phyloP scores from a whole-genome alignment of 1,284 basidiomycete genomes.

The Puccinia sorghi region DNA sequence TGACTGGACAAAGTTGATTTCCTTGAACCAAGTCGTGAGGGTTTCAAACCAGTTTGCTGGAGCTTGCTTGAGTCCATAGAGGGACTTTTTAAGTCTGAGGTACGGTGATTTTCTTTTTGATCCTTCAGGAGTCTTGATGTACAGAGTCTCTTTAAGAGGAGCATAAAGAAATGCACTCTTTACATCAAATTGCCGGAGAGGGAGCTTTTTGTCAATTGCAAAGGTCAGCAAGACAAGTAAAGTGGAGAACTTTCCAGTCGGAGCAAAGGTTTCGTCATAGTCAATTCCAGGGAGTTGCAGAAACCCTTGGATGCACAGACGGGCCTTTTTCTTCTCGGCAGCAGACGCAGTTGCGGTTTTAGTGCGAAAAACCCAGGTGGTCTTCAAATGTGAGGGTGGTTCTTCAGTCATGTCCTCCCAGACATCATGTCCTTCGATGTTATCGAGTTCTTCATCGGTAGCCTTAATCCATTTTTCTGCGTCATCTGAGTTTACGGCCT shows the following conservation, averaged over 20 bases:
- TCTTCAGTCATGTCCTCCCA: neutral
- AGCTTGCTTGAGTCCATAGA: conserved; percentile 5
- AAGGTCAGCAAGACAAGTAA: conserved; percentile 59
- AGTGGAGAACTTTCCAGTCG: conserved; percentile 59
- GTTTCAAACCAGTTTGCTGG: neutral
- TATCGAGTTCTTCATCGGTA: neutral
- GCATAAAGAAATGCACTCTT: conserved; percentile 61
- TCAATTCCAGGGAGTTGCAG: conserved; percentile 60
- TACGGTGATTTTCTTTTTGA: neutral
- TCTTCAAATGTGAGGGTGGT: conserved; percentile 52
- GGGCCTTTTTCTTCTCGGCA: conserved; percentile 59
- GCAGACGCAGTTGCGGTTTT: conserved; percentile 59
- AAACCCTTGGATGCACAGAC: conserved; percentile 62
- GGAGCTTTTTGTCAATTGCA: conserved; percentile 57
- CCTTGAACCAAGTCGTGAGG: neutral
- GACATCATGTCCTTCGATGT: neutral
- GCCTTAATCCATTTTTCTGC: neutral
- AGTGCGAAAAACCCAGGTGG: conserved; percentile 59
- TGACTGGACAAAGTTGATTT: neutral
- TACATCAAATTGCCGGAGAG: conserved; percentile 61
- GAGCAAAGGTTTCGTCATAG: conserved; percentile 61
- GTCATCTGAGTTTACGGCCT: neutral
- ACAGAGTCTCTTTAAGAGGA: conserved; percentile 60
- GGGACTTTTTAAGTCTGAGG: neutral
- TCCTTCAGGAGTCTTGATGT: conserved; percentile 58